phyloP scores from a whole-genome alignment of 2,329 filamentous ascomycete species.

The Capronia coronata region DNA sequence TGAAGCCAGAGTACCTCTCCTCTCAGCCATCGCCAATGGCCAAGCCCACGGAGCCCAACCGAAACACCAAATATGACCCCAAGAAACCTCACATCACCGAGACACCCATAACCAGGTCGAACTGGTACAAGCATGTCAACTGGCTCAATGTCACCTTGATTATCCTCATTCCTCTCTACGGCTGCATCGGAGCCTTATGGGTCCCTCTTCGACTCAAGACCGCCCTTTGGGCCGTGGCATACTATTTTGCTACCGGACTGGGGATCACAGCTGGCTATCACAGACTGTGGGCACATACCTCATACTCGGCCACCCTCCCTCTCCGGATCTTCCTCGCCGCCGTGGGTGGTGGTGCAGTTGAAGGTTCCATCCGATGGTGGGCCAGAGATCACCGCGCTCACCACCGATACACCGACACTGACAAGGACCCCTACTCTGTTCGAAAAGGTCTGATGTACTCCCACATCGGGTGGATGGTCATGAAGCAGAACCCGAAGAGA shows the following conservation, averaged over 20 bases:
- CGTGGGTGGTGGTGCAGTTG: conserved; percentile 72
- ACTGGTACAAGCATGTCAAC: conserved; percentile 91
- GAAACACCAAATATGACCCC: conserved; percentile 49
- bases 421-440: conserved; percentile 86
- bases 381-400: conserved; percentile 78
- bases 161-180: conserved; percentile 66
- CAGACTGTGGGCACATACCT: conserved; percentile 78
- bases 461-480: conserved; percentile 83
- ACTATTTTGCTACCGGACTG: conserved; percentile 78
- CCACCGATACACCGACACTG: conserved; percentile 86
- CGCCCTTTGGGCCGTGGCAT: conserved; percentile 63
- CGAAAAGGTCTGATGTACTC: conserved; percentile 81
- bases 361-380: conserved; percentile 87
- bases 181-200: conserved; percentile 69
- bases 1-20: conserved; percentile 45
- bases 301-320: conserved; percentile 69
- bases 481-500: conserved; percentile 88
- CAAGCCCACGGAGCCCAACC: conserved; percentile 47
- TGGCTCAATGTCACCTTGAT: conserved; percentile 86
- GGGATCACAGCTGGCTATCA: conserved; percentile 77
- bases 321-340: conserved; percentile 77
- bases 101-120: conserved; percentile 67
- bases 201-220: conserved; percentile 68
- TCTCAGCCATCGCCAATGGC: conserved; percentile 43
- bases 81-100: conserved; percentile 84